A percentile compares a stretch with the other conserved stretches of the same genome.
phyloP scores from a whole-genome alignment of 1,139 yeast species.

The Sugiyamaella novakii region DNA sequence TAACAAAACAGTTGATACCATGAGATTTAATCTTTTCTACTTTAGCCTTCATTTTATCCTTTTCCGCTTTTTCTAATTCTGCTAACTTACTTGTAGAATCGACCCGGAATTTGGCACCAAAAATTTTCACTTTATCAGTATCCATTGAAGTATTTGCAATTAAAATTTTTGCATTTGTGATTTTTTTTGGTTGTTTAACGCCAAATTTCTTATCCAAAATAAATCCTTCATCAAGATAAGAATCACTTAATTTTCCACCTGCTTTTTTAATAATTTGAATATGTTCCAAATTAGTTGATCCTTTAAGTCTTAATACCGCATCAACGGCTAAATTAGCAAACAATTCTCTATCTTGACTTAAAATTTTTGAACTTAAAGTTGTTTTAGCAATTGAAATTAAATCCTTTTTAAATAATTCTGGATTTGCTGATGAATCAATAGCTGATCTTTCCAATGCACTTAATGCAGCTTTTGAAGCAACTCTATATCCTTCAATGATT shows the following conservation, averaged over 20 bases:
- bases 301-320: slow-evolving; percentile 88
- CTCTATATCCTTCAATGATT: slow-evolving; percentile 91
- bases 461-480: slow-evolving; percentile 82
- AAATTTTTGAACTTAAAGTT: slow-evolving; percentile 87
- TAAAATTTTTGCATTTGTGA: slow-evolving; percentile 81
- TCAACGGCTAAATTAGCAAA: slow-evolving; percentile 91
- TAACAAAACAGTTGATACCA: slow-evolving; percentile 87
- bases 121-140: slow-evolving; percentile 94
- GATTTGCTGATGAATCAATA: slow-evolving; percentile 66
- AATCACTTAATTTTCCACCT: slow-evolving; percentile 91
- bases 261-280: slow-evolving; percentile 91
- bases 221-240: slow-evolving; percentile 94
- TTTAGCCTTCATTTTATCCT: slow-evolving; percentile 86
- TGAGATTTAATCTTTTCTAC: slow-evolving; percentile 82
- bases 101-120: slow-evolving; percentile 97
- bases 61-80: slow-evolving; percentile 93
- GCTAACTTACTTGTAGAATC: slow-evolving; percentile 95
- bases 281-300: slow-evolving; percentile 92
- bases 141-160: slow-evolving; percentile 97
- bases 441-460: slow-evolving; percentile 77
- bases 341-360: slow-evolving; percentile 90
- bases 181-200: slow-evolving; percentile 84
- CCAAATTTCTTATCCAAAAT: slow-evolving; percentile 91
- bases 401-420: slow-evolving; percentile 71
- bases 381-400: slow-evolving; percentile 87